These are phyloP conservation scores for Mrakia hoshinonis DNA, from an alignment of 768 basidiomycete species.

Conservation along the genomic window DNA sequence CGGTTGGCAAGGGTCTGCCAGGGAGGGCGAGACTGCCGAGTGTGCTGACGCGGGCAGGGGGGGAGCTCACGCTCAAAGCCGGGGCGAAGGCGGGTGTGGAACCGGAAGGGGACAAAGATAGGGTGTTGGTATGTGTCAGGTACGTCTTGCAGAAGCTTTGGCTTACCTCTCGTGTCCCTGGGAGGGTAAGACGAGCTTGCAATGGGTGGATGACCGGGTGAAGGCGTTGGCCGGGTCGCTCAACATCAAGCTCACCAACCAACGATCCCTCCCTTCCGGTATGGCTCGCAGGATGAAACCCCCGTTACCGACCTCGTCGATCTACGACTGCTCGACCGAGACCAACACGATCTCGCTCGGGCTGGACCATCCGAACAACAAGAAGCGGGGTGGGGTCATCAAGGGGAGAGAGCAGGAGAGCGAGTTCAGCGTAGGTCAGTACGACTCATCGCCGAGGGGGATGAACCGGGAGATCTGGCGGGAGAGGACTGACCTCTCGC, in stretches of 20 bases:
- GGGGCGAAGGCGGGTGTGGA: not conserved
- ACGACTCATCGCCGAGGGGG: not conserved
- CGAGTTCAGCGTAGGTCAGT: slow-evolving; percentile 20
- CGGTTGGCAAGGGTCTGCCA: not conserved
- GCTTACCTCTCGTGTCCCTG: not conserved
- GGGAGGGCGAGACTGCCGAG: not conserved
- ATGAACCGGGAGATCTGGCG: not conserved
- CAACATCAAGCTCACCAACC: not conserved
- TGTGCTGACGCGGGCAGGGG: not conserved
- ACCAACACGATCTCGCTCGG: slow-evolving; percentile 14
- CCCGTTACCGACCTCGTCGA: not conserved
- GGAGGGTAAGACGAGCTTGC: not conserved
- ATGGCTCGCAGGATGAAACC: slow-evolving; percentile 1
- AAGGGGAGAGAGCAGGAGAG: slow-evolving; percentile 25
- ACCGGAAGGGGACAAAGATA: not conserved
- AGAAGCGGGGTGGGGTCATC: slow-evolving; percentile 27
- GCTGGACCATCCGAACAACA: slow-evolving; percentile 18
- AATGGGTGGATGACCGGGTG: not conserved
- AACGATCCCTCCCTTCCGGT: not conserved
- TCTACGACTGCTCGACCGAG: slow-evolving; percentile 24
- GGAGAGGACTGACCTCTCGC: not conserved
- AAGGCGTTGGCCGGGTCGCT: not conserved
- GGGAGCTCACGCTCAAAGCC: not conserved
- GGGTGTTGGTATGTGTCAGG: not conserved
- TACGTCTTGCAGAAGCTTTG: not conserved